phyloP scores from a whole-genome alignment of 2,329 filamentous ascomycete species.

The Cladophialophora chaetospira region DNA sequence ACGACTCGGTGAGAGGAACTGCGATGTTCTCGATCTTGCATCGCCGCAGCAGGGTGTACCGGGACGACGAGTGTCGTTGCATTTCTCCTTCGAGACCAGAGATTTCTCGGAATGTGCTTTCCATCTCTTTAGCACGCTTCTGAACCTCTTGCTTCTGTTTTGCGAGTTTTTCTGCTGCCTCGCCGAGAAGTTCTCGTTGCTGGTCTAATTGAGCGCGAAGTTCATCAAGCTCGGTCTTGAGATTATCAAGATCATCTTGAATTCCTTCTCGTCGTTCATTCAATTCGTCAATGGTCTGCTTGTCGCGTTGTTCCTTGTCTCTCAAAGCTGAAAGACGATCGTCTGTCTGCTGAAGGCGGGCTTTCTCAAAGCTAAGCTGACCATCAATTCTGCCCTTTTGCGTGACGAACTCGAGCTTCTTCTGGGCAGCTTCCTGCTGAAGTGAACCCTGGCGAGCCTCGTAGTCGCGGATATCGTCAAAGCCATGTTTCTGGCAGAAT shows the following conservation, averaged over 20 bases:
- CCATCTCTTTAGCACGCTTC: slow-evolving; percentile 81
- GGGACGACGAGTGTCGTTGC: slow-evolving; percentile 78
- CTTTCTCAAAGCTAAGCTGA: slow-evolving; percentile 65
- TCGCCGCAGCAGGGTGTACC: slow-evolving; percentile 80
- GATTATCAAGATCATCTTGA: slow-evolving; percentile 69
- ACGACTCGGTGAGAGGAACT: slow-evolving; percentile 74
- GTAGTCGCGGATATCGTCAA: slow-evolving; percentile 86
- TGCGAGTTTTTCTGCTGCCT: slow-evolving; percentile 74
- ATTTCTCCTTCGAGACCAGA: slow-evolving; percentile 79
- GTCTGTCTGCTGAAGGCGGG: slow-evolving; percentile 70
- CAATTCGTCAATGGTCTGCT: slow-evolving; percentile 69
- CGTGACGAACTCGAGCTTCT: slow-evolving; percentile 80
- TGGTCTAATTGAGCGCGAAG: slow-evolving; percentile 72
- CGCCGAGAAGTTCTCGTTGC: slow-evolving; percentile 66
- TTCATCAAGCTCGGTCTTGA: slow-evolving; percentile 75
- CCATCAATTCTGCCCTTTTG: slow-evolving; percentile 68
- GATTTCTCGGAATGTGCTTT: slow-evolving; percentile 72
- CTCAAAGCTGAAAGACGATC: slow-evolving; percentile 70
- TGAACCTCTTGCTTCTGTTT: slow-evolving; percentile 78
- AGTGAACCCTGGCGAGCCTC: slow-evolving; percentile 89
- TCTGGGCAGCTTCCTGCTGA: slow-evolving; percentile 85
- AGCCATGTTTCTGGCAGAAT: slow-evolving; percentile 86
- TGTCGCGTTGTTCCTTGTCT: slow-evolving; percentile 65
- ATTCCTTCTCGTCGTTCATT: slow-evolving; percentile 73
- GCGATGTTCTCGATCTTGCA: slow-evolving; percentile 94